Conservation (phyloP, 2,329 filamentous ascomycete species). For the Botrytis fragariae region DNA sequence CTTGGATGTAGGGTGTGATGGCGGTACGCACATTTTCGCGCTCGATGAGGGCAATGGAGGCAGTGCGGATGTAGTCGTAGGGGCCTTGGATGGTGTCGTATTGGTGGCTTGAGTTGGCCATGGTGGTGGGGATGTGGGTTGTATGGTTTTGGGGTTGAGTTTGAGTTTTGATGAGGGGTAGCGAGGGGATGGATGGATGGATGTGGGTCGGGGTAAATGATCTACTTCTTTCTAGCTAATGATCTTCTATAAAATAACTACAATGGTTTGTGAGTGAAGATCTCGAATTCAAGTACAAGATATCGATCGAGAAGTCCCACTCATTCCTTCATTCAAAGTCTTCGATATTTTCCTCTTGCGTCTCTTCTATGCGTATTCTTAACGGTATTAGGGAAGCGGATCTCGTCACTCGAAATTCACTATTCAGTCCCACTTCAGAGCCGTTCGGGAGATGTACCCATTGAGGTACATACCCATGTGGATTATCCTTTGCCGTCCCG, state of each 20-base stretch:
- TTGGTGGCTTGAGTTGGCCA: conserved; percentile 23
- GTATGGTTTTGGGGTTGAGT: neutral
- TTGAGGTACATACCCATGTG: neutral
- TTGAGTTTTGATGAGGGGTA: neutral
- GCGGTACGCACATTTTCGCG: conserved; percentile 27
- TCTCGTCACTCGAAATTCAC: neutral
- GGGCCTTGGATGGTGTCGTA: conserved; percentile 30
- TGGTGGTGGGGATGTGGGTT: conserved; percentile 15
- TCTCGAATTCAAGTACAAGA: neutral
- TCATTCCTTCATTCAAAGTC: neutral
- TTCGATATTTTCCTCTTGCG: neutral
- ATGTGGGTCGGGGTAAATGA: neutral
- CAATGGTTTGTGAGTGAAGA: neutral
- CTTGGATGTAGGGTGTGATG: conserved; percentile 27
- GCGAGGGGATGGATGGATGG: neutral
- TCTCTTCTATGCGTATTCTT: neutral
- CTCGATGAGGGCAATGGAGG: conserved; percentile 30
- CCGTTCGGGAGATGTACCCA: neutral
- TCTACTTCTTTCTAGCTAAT: neutral
- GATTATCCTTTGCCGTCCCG: neutral
- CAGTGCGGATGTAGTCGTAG: conserved; percentile 27
- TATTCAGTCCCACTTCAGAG: neutral
- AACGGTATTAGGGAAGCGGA: neutral
- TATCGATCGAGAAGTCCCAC: neutral
- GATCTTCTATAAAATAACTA: neutral